A percentile compares a stretch with the other conserved stretches of the same genome.
Evolutionary conservation across 2,329 filamentous ascomycete genomes (phyloP).

Genomic region (Didymella exigua): DNA sequence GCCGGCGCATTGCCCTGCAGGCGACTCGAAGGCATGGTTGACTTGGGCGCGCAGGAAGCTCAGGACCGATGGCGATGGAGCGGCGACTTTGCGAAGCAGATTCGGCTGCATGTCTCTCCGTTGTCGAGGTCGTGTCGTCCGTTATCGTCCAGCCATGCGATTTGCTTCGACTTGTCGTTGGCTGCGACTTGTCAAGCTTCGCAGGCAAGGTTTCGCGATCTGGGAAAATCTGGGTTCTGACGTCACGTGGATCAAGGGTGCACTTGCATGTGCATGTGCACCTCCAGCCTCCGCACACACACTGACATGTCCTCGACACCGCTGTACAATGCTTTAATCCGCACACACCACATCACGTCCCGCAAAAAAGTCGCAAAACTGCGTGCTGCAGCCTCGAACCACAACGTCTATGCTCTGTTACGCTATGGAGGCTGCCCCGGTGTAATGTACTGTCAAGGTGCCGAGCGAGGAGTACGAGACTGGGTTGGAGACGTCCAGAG

Average conservation of each 20-base stretch:
- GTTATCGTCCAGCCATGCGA: constrained; percentile 12
- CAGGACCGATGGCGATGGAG: constrained; percentile 46
- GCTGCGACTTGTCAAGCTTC: not conserved
- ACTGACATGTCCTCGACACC: constrained; percentile 28
- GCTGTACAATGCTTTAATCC: constrained; percentile 67
- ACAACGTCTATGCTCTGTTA: constrained; percentile 67
- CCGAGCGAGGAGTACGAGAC: constrained; percentile 59
- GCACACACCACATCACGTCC: constrained; percentile 81
- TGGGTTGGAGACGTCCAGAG: constrained; percentile 70
- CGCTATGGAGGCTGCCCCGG: constrained; percentile 72
- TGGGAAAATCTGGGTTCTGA: constrained; percentile 23
- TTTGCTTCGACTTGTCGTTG: not conserved
- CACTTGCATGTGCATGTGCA: not conserved
- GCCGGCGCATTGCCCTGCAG: constrained; percentile 30
- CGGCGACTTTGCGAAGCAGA: constrained; percentile 38
- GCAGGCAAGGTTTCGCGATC: not conserved
- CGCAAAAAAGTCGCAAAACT: constrained; percentile 73
- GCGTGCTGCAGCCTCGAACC: constrained; percentile 66
- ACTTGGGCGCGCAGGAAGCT: constrained; percentile 47
- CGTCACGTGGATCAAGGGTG: constrained; percentile 33
- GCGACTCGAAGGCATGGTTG: constrained; percentile 36
- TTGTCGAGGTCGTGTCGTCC: constrained; percentile 17
- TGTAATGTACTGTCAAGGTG: constrained; percentile 77
- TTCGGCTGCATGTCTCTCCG: constrained; percentile 47
- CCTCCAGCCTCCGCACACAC: not conserved